Percentiles rank a stretch among this genome's conserved stretches.
Evolutionary conservation across 2,329 filamentous ascomycete species (phyloP).

Genomic region (Pseudogymnoascus sp.): DNA sequence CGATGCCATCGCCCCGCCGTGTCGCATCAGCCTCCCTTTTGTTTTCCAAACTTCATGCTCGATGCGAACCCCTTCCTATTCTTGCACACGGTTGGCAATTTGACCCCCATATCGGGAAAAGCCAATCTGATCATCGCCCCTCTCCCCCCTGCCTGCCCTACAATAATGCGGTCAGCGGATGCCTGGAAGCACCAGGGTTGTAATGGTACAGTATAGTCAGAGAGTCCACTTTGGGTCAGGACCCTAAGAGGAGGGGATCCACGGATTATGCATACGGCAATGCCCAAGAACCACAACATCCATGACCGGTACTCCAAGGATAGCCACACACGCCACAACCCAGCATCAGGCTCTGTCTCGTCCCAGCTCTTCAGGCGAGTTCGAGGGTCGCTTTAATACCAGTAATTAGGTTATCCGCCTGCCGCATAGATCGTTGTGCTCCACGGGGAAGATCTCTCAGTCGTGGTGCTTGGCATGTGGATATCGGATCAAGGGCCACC

Average conservation of each 20-base stretch:
- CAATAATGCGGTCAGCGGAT: slow-evolving; percentile 4
- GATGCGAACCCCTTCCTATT: slow-evolving; percentile 1
- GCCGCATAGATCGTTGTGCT: slow-evolving; percentile 6
- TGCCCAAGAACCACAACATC: slow-evolving; percentile 3
- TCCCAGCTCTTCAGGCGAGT: neutral
- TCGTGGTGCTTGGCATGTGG: slow-evolving; percentile 3
- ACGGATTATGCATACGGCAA: slow-evolving; percentile 7
- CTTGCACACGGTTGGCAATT: neutral
- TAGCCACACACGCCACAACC: slow-evolving; percentile 2
- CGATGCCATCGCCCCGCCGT: neutral
- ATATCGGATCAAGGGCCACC: neutral
- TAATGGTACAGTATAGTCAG: neutral
- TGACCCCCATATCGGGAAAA: slow-evolving; percentile 8
- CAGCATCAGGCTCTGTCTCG: neutral
- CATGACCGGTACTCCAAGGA: slow-evolving; percentile 1
- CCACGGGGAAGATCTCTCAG: neutral
- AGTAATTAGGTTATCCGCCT: slow-evolving; percentile 8
- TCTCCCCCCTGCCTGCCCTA: slow-evolving; percentile 3
- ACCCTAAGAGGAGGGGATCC: neutral
- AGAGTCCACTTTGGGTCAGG: slow-evolving; percentile 5
- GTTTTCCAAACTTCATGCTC: slow-evolving; percentile 1
- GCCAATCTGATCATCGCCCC: slow-evolving; percentile 7
- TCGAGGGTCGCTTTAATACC: slow-evolving; percentile 3
- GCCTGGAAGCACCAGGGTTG: neutral
- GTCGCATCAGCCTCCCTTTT: slow-evolving; percentile 8